These are phyloP conservation scores for Naematelia encephala DNA, from an alignment of 768 basidiomycete species.

Conservation along the genomic window DNA sequence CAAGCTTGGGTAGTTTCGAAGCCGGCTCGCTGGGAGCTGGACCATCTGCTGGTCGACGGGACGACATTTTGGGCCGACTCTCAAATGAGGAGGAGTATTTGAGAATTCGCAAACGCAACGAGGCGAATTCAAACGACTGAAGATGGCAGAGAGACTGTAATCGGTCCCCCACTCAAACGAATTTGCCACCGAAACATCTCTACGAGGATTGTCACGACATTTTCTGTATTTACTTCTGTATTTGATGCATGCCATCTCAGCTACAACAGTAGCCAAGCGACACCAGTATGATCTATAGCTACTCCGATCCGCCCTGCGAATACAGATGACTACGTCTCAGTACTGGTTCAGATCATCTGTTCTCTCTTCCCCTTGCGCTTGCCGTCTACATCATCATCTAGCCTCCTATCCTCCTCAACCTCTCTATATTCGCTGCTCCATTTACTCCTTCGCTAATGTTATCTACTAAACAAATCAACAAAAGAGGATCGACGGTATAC, in stretches of 20 bases:
- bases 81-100: background rate
- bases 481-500: background rate
- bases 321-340: background rate
- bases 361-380: background rate
- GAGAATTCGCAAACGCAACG: too few species aligned
- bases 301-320: background rate
- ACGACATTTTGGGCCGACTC: constrained; percentile 23
- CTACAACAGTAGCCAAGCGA: background rate
- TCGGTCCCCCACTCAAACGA: background rate
- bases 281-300: background rate
- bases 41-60: constrained; percentile 35
- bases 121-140: background rate
- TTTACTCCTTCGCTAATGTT: too few species aligned
- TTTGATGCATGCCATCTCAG: background rate
- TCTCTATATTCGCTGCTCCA: too few species aligned
- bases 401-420: too few species aligned
- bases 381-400: background rate
- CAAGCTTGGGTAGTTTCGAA: constrained; percentile 28
- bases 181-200: too few species aligned
- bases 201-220: too few species aligned
- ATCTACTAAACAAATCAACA: background rate
- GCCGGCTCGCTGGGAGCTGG: constrained; percentile 30
- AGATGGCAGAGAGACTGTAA: constrained; percentile 1
- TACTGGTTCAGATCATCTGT: background rate
- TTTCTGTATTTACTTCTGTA: too few species aligned